Evolutionary conservation across 345 rosid species (phyloP), one percentile per base, ranked within the genome.

Genomic region (Eucalyptus fibrosa): DNA sequence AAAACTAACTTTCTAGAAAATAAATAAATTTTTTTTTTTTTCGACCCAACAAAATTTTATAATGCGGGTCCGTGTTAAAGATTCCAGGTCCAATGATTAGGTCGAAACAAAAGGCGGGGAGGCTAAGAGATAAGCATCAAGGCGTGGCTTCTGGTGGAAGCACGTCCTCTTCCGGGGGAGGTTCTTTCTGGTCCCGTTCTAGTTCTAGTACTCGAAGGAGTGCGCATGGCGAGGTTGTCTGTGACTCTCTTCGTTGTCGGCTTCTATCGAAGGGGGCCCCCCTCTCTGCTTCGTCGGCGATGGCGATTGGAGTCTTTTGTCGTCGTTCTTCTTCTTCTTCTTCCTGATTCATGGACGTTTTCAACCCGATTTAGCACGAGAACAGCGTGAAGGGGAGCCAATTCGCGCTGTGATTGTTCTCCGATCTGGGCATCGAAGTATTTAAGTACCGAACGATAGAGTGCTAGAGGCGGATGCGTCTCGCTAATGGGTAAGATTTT

Each of bases 21-120:
- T 4, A 65, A 12, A 5, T 12, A n/a, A n/a, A n/a, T n/a, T n/a
- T n/a, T 1, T 7, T 19, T 0, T 3, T 53, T 19, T 53, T 21
- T 53, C 59, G 59, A 53, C 26, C 26, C 59, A 53, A 53, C 59
- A 3, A 53, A 53, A 53, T 21, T 0, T n/a, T 8, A 4, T 13
- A n/a, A 65, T n/a, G 21, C 4, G 77, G 4, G 19, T 16, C 77
- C 77, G 9, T n/a, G 10, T 15, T 37, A 5, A 34, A 69, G 83
- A 72, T 72, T 37, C 45, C 28, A 6, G 83, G 15, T 77, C 21
- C 83, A 77, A 77, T 77, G 83, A 77, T 77, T 72, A 37, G 45
- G 45, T 72, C 45, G 14, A 72, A 72, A 37, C 45, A 11, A 56
- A 24, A 24, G 62, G 62, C 30, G 0, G 62, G 82, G 26, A n/a